Base-by-base conservation (phyloP, 2,329 filamentous ascomycete genomes). In the Colletotrichum gigasporum region DNA sequence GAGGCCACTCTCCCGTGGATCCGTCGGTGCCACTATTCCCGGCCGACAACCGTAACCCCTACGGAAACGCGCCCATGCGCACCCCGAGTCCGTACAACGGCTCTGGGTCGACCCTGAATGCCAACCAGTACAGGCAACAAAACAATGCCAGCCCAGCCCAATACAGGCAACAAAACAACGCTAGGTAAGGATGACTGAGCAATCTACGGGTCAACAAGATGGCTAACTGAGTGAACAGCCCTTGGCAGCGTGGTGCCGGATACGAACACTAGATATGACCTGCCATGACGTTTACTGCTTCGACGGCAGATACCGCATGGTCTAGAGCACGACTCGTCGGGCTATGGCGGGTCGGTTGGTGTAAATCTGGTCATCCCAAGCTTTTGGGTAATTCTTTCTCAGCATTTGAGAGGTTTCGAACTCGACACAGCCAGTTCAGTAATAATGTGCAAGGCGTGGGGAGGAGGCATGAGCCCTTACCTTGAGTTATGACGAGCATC, bases 191-290 rank as follows among this genome's bases (percentile, higher is more conserved):
- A 14, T 32, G 6, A 26, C 30, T 16, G 26, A 5, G 5, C 12
- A n/a, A 61, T 55, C 32, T 72, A 72, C 65, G 70, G 55, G n/a
- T 55, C 32, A 72, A 72, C 65, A 70, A 57, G n/a, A 11, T 28
- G 14, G 7, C 37, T 24, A 52, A 60, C 9, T 14, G 5, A 26
- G 20, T 3, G 10, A 16, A 60, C 47, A 81, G 79, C 69, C 79
- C 79, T 24, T 82, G 79, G 79, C 79, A 82, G 68, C 79, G 79
- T 64, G 79, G 79, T 63, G 79, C 79, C 45, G 79, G 79, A 39
- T 82, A 82, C 67, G 79, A 82, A 18, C 75, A 80, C 42, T 67
- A 63, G 52, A 55, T 57, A 55, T 57, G 45, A 63, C 51, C 20
- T 35, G 16, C 16, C 30, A 63, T 63, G 60, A 63, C 45, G 44